These are phyloP conservation scores for Ambrosia artemisiifolia DNA, from an alignment of 129 eudicot species.

Conservation along the genomic window DNA sequence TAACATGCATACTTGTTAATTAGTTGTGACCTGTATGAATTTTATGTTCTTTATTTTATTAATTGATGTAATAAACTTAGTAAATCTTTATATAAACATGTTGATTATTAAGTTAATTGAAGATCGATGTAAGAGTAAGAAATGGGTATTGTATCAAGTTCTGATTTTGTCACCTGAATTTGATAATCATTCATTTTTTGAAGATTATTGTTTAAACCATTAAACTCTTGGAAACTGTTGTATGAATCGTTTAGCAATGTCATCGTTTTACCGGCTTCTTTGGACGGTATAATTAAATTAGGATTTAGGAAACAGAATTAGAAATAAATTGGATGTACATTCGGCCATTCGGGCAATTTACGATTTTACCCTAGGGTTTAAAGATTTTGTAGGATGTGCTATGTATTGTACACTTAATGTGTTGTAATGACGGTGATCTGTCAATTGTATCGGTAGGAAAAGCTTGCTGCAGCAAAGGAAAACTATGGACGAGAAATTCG, in stretches of 20 bases:
- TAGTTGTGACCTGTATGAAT: background rate
- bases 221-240: background rate
- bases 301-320: background rate
- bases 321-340: background rate
- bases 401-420: background rate
- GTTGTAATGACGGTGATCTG: background rate
- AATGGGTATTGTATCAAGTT: background rate
- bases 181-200: background rate
- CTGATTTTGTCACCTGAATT: background rate
- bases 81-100: too few species aligned
- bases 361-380: background rate
- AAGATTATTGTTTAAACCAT: background rate
- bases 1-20: background rate
- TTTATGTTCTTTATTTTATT: background rate
- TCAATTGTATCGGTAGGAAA: conserved; percentile 32
- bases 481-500: conserved; percentile 74
- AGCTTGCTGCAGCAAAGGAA: conserved; percentile 67
- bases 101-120: too few species aligned
- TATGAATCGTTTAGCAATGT: background rate
- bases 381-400: background rate
- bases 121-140: too few species aligned
- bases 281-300: too few species aligned
- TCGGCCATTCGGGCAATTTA: background rate
- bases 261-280: background rate
- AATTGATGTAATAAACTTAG: background rate